Evolutionary conservation across 345 rosid species (phyloP), one percentile per base, ranked within the genome.

Genomic region (Boechera stricta): DNA sequence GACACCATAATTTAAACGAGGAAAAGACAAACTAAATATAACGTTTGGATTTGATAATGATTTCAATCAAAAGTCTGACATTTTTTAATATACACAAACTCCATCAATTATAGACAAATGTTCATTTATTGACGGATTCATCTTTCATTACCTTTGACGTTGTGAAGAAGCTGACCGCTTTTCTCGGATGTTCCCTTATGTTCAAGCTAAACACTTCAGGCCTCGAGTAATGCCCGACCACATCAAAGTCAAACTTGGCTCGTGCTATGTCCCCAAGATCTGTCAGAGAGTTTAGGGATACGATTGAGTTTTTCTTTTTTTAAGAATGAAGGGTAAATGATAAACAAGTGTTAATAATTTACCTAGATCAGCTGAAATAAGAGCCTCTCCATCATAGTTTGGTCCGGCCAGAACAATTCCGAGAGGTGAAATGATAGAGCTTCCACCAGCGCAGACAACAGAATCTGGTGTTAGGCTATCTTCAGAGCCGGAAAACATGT

Each of bases 161-260:
- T 26, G 84, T 79, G 75, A 86, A 94, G 69, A 87, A 94, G 67
- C 81, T 84, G 64, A 90, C 98, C 0, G 98, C 84, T 53, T 70
- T 82, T 49, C 87, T 77, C 45, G 95, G 97, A 73, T 92, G 87
- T 79, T 92, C 97, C 71, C 75, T 90, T 78, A 92, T 96, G 15
- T 84, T 85, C 82, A 94, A 84, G 84, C 92, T 92, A 68, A 94
- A 87, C 64, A 94, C 92, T 82, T 94, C 99, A 15, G 98, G 96
- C 71, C 98, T 92, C 33, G 98, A 75, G 82, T 90, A 92, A 72
- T 90, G 99, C 47, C 99, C 97, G 4, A 92, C 96, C 80, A 92
- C 98, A 73, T 92, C 98, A n/a, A 92, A 92, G 78, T 86, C 97
- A 47, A 95, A 92, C 63, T 95, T 95, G 35, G 96, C 98, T 28